These are phyloP conservation scores for Setaria viridis DNA, from an alignment of 202 grass and related monocot species.

Conservation along the genomic window DNA sequence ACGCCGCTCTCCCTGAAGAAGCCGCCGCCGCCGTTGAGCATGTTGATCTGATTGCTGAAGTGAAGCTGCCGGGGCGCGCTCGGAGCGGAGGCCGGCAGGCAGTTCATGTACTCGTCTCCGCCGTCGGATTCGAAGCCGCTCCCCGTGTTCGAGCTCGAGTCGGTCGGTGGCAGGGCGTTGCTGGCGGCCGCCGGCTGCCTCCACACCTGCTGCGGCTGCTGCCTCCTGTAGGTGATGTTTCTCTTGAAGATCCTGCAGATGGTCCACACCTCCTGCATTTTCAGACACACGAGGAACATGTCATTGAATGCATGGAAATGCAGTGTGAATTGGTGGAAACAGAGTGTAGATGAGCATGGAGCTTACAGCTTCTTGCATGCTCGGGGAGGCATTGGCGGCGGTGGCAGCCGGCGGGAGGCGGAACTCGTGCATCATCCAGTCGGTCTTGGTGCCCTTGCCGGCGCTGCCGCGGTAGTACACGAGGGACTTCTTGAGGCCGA, in stretches of 20 bases:
- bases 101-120: slow-evolving; percentile 54
- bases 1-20: slow-evolving; percentile 44
- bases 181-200: slow-evolving; percentile 8
- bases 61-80: slow-evolving; percentile 30
- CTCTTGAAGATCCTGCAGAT: slow-evolving; percentile 95
- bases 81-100: not conserved
- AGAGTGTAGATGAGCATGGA: not conserved
- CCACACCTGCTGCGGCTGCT: slow-evolving; percentile 45
- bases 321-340: not conserved
- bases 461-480: slow-evolving; percentile 89
- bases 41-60: slow-evolving; percentile 18
- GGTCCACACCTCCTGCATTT: slow-evolving; percentile 93
- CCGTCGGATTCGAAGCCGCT: slow-evolving; percentile 49
- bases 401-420: slow-evolving; percentile 51
- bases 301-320: slow-evolving; percentile 49
- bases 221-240: slow-evolving; percentile 60
- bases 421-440: slow-evolving; percentile 99
- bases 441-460: slow-evolving; percentile 91
- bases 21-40: not conserved
- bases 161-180: slow-evolving; percentile 38
- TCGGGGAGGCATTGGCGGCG: slow-evolving; percentile 1
- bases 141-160: slow-evolving; percentile 53
- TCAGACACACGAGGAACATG: not conserved
- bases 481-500: slow-evolving; percentile 96
- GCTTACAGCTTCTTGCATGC: slow-evolving; percentile 75